Conservation (phyloP, 2,329 filamentous ascomycete species). For the Fusarium sp. region DNA sequence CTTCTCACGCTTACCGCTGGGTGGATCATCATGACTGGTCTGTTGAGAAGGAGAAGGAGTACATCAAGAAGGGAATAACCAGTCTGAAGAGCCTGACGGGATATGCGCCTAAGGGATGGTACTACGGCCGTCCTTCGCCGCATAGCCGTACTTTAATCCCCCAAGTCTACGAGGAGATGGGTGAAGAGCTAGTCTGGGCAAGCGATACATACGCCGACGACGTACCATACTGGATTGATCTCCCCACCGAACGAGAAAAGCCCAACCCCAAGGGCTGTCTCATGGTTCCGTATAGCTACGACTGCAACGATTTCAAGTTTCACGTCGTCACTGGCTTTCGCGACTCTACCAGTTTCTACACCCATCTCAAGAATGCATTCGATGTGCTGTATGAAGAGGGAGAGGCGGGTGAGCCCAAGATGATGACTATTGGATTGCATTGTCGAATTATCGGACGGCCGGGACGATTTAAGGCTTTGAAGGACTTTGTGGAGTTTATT, state of each 20-base stretch:
- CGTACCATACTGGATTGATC: slow-evolving; percentile 4
- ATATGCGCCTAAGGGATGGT: neutral
- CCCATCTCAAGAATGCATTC: neutral
- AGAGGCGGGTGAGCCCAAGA: neutral
- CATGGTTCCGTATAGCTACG: slow-evolving; percentile 7
- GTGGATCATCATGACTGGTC: slow-evolving; percentile 10
- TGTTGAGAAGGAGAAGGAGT: neutral
- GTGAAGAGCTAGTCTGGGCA: neutral
- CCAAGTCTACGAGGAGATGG: slow-evolving; percentile 1
- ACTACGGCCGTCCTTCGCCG: neutral
- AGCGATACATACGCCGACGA: slow-evolving; percentile 9
- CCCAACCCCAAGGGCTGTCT: neutral
- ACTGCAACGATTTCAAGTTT: slow-evolving; percentile 13
- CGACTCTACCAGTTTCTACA: neutral
- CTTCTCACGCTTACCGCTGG: slow-evolving; percentile 4
- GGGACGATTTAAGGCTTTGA: neutral
- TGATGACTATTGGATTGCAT: slow-evolving; percentile 7
- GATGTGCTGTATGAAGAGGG: slow-evolving; percentile 2
- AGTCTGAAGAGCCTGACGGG: neutral
- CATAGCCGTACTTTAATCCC: neutral
- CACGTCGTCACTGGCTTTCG: neutral
- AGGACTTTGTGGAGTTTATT: slow-evolving; percentile 8
- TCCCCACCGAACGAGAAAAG: neutral
- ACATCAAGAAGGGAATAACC: neutral
- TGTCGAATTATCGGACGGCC: slow-evolving; percentile 7